Conservation (phyloP, 2,329 filamentous ascomycete species). For the Colletotrichum ledebouriae region DNA sequence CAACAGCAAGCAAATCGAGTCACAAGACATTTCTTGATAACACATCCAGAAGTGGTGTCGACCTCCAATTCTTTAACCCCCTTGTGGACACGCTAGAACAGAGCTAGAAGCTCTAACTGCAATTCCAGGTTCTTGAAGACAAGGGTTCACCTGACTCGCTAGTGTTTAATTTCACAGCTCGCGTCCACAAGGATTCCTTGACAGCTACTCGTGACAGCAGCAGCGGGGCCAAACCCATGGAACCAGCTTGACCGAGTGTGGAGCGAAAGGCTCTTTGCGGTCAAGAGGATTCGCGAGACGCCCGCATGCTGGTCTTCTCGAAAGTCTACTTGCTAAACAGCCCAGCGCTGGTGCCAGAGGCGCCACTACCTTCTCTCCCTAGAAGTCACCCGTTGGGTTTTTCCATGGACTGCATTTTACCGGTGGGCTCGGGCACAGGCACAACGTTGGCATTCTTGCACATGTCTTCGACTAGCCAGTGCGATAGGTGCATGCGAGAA, state of each 20-base stretch:
- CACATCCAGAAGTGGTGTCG: neutral
- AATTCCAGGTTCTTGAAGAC: constrained; percentile 28
- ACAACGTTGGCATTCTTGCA: constrained; percentile 7
- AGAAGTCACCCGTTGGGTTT: constrained; percentile 3
- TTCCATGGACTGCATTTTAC: constrained; percentile 5
- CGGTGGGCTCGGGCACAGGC: constrained; percentile 14
- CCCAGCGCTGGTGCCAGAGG: constrained; percentile 9
- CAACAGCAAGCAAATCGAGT: neutral
- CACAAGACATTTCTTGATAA: neutral
- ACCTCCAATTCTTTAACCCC: constrained; percentile 20
- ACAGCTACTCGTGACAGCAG: constrained; percentile 15
- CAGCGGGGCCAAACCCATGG: constrained; percentile 24
- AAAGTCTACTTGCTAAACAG: constrained; percentile 28
- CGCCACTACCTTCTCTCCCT: neutral
- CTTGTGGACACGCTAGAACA: constrained; percentile 30
- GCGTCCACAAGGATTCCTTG: neutral
- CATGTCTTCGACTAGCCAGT: constrained; percentile 3
- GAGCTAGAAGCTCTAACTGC: constrained; percentile 35
- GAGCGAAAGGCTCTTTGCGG: constrained; percentile 27
- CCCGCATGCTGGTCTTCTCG: constrained; percentile 24
- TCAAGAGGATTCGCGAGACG: constrained; percentile 37
- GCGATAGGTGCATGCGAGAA: neutral
- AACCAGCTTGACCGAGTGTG: constrained; percentile 42
- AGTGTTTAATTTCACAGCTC: constrained; percentile 24
- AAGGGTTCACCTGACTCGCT: constrained; percentile 37